These are phyloP conservation scores for Aspergillus awamori DNA, from an alignment of 2,329 filamentous ascomycete genomes.

Conservation along the genomic window DNA sequence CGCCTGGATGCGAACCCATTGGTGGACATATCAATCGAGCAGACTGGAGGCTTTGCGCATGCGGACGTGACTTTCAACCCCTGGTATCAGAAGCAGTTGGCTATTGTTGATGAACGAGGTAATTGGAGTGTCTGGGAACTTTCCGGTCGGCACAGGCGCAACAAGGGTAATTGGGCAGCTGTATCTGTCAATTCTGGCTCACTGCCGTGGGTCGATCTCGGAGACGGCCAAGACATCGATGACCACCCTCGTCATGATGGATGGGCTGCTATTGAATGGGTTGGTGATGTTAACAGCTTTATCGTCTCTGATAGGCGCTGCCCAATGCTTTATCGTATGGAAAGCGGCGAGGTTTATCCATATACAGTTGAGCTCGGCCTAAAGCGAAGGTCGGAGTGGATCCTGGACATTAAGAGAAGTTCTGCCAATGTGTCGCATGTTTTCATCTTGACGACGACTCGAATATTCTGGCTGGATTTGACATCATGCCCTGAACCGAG, in stretches of 20 bases:
- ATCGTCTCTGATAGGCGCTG: conserved; percentile 56
- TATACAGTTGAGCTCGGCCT: conserved; percentile 42
- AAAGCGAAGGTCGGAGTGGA: conserved; percentile 51
- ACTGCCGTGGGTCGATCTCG: conserved; percentile 29
- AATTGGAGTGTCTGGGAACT: conserved; percentile 58
- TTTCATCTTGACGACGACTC: conserved; percentile 58
- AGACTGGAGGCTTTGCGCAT: conserved; percentile 53
- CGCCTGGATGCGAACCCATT: conserved; percentile 53
- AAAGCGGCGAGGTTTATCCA: conserved; percentile 27
- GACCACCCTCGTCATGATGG: conserved; percentile 40
- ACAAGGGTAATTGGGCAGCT: conserved; percentile 33
- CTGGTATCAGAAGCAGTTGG: conserved; percentile 60
- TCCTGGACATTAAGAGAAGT: conserved; percentile 56
- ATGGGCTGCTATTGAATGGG: conserved; percentile 49
- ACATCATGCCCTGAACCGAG: conserved; percentile 29
- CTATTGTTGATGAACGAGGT: conserved; percentile 56
- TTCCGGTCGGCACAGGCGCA: conserved; percentile 34
- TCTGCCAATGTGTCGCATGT: conserved; percentile 46
- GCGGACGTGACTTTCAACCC: conserved; percentile 63
- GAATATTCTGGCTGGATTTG: conserved; percentile 51
- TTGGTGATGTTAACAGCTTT: conserved; percentile 43
- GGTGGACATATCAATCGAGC: conserved; percentile 44
- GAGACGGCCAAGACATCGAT: conserved; percentile 17
- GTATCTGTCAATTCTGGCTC: conserved; percentile 34
- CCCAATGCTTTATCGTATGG: conserved; percentile 41